Conservation (phyloP, 345 rosid species). For the Salix purpurea region DNA sequence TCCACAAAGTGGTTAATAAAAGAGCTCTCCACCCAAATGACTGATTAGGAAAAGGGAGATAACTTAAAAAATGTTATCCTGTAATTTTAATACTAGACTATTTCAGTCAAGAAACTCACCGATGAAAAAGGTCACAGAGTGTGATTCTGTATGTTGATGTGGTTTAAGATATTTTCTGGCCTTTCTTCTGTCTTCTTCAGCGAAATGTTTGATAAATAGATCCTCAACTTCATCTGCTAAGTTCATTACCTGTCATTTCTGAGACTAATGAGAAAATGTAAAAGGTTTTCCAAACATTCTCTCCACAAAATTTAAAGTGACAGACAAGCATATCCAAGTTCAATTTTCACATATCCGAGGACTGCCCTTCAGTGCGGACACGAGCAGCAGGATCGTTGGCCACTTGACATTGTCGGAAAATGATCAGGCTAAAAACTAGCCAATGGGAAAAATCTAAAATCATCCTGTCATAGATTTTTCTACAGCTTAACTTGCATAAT, state of each 20-base stretch:
- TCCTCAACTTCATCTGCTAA: constrained; percentile 88
- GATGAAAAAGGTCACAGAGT: constrained; percentile 78
- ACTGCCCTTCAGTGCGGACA: constrained; percentile 11
- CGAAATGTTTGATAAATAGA: constrained; percentile 73
- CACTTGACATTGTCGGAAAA: constrained; percentile 43
- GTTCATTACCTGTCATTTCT: constrained; percentile 69
- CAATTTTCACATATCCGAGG: background rate
- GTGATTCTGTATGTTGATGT: constrained; percentile 76
- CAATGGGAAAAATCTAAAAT: constrained; percentile 29
- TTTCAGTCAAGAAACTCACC: constrained; percentile 46
- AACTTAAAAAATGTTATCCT: constrained; percentile 5
- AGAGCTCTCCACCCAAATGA: constrained; percentile 25
- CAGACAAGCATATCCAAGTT: constrained; percentile 35
- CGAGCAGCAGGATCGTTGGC: constrained; percentile 19
- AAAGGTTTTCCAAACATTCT: background rate
- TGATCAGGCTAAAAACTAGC: constrained; percentile 11
- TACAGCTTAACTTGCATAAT: background rate
- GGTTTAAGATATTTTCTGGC: constrained; percentile 91
- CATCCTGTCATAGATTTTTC: constrained; percentile 10
- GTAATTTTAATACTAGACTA: background rate
- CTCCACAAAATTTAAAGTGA: background rate
- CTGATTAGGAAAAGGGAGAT: background rate
- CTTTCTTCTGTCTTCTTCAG: constrained; percentile 76
- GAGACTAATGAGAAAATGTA: constrained; percentile 22
- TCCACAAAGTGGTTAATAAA: constrained; percentile 23